phyloP scores from a whole-genome alignment of 2,329 filamentous ascomycete genomes.

The Teratosphaeriaceae sp. region DNA sequence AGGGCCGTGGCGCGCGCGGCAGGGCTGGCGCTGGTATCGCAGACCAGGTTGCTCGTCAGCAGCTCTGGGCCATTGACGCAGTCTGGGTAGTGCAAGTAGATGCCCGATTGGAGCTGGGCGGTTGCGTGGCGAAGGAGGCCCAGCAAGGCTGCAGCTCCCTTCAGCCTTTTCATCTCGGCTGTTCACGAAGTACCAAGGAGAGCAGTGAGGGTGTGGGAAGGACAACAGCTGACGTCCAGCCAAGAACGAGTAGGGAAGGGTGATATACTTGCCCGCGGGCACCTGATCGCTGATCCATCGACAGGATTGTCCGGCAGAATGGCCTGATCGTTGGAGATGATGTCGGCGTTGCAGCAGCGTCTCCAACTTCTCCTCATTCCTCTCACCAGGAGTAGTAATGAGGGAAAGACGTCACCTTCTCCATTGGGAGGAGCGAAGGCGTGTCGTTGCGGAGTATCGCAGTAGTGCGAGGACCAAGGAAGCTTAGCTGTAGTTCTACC shows the following conservation, averaged over 20 bases:
- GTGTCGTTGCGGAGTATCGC: no score
- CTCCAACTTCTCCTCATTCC: no score
- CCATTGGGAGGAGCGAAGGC: no score
- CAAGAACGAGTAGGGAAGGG: background rate
- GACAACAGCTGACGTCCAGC: background rate
- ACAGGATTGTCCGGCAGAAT: no score
- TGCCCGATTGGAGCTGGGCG: constrained; percentile 1
- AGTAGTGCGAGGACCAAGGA: no score
- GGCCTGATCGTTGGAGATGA: no score
- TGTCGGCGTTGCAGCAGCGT: background rate
- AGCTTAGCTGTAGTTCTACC: no score
- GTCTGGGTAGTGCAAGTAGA: constrained; percentile 6
- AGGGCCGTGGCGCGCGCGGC: constrained; percentile 2
- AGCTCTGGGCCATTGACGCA: constrained; percentile 5
- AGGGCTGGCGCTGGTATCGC: constrained; percentile 1
- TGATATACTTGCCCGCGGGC: background rate
- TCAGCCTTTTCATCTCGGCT: background rate
- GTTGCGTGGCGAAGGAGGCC: background rate
- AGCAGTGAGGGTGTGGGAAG: background rate
- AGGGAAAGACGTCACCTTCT: no score
- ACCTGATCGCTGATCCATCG: background rate
- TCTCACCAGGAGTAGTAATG: no score
- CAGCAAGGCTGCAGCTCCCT: background rate
- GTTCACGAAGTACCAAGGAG: background rate
- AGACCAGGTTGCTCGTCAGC: constrained; percentile 4